A percentile compares a stretch with the other conserved stretches of the same genome.
These are phyloP conservation scores for Aspergillus sclerotiicarbonarius DNA, from an alignment of 495 filamentous ascomycete genomes.

Conservation along the genomic window DNA sequence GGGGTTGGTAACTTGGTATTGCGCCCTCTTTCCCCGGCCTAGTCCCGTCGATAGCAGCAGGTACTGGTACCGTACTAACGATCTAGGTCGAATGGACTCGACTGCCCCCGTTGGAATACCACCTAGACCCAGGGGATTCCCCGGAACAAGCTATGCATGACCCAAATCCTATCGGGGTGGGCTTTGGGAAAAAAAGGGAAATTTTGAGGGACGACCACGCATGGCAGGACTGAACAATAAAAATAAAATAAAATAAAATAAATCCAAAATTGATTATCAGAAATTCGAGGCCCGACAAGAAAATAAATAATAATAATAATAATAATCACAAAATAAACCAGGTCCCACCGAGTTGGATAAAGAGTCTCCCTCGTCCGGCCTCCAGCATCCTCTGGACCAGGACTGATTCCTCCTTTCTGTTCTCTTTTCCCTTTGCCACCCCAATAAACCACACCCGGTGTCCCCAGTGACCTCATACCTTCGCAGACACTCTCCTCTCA, in stretches of 20 bases:
- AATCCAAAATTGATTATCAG: no score
- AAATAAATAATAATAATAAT: no score
- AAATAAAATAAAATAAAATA: no score
- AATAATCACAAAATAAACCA: no score
- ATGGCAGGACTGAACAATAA: not conserved
- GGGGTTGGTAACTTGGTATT: no score
- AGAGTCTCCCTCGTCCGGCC: slow-evolving; percentile 11
- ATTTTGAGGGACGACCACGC: not conserved
- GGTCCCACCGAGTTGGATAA: slow-evolving; percentile 15
- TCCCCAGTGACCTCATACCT: slow-evolving; percentile 25
- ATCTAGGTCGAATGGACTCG: not conserved
- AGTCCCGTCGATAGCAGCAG: not conserved
- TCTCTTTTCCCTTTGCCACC: slow-evolving; percentile 7
- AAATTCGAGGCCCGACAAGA: no score
- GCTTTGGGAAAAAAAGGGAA: not conserved
- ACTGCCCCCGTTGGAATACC: not conserved
- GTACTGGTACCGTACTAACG: not conserved
- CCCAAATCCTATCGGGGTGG: not conserved
- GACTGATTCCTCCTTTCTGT: slow-evolving; percentile 6
- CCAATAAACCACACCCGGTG: slow-evolving; percentile 18
- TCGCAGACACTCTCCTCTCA: slow-evolving; percentile 18
- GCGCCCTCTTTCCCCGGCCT: not conserved
- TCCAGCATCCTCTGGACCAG: slow-evolving; percentile 3
- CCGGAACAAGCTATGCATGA: slow-evolving; percentile 6
- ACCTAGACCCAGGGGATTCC: slow-evolving; percentile 5